Base-by-base conservation (phyloP, 352 stramenopile genomes). In the Sclerospora graminicola region DNA sequence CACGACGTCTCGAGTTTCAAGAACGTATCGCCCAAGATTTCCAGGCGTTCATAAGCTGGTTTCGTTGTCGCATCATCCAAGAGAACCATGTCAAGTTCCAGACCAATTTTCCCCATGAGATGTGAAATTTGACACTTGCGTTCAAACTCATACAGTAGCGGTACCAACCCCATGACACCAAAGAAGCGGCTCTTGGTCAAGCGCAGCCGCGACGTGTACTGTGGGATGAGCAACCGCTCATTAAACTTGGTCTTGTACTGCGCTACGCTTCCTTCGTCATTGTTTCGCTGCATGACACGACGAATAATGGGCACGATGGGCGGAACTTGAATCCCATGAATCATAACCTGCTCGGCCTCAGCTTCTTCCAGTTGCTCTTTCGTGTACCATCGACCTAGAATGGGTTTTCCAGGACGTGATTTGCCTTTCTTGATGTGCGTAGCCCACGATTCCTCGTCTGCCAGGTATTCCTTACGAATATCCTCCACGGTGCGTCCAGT, bases 111-210 rank as follows among this genome's bases (percentile, higher is more conserved):
- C 1, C 29, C 52, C 81, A 93, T 93, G n/a, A 93, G 58, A n/a
- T 77, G 66, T 11, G 81, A 90, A 47, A 93, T 82, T 46, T 93
- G 81, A 30, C 76, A 89, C 46, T 93, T 93, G 48, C 81, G 75
- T 45, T 93, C 81, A 48, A 93, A 93, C 40, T 93, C 81, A 34
- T 89, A 90, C 4, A 93, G 57, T 35, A 93, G 45, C 14, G 81
- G 78, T n/a, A 93, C 59, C 23, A 93, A 64, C 5, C 81, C 74
- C 50, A 90, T 88, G 7, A 69, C 78, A 46, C 90, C 68, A 46
- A 89, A 87, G 21, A 80, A 90, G 14, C 66, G 69, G 21, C 64
- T 76, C 54, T 84, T 86, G 24, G 59, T 72, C 24, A 93, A 30
- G 0, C 68, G 58, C 13, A 93, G 48, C 1, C 74, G 59, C 10